Evolutionary conservation across 169 alveolate species (phyloP).

Genomic region (Plasmodium fragile): DNA sequence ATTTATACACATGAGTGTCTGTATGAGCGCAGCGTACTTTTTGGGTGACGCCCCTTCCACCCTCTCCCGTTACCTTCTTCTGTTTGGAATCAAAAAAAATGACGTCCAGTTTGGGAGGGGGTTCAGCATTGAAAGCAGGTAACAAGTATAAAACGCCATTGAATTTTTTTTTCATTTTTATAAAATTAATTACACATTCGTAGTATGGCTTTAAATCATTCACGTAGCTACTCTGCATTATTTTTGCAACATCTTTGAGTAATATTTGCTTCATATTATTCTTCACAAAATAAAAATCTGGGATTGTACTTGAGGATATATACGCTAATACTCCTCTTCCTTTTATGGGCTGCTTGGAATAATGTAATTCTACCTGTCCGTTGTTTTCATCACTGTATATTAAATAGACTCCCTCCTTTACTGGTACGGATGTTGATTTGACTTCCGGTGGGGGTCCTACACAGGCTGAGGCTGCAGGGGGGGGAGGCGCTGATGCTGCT

Average conservation of each 20-base stretch:
- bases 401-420: slow-evolving; percentile 47
- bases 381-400: slow-evolving; percentile 38
- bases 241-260: slow-evolving; percentile 71
- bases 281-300: slow-evolving; percentile 79
- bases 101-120: slow-evolving; percentile 82
- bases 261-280: slow-evolving; percentile 74
- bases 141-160: slow-evolving; percentile 81
- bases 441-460: slow-evolving; percentile 49
- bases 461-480: slow-evolving; percentile 31
- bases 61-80: slow-evolving; percentile 22
- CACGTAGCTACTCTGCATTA: slow-evolving; percentile 81
- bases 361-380: slow-evolving; percentile 67
- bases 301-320: slow-evolving; percentile 72
- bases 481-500: slow-evolving; percentile 73
- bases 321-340: slow-evolving; percentile 69
- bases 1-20: not conserved
- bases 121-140: slow-evolving; percentile 80
- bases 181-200: slow-evolving; percentile 79
- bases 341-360: slow-evolving; percentile 30
- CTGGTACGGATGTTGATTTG: slow-evolving; percentile 17
- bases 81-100: slow-evolving; percentile 71
- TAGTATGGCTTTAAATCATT: slow-evolving; percentile 82
- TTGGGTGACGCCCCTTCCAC: not conserved
- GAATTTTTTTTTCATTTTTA: slow-evolving; percentile 73
- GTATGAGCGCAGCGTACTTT: not conserved